These are phyloP conservation scores for Candida fluviatilis DNA, from an alignment of 805 yeast genomes.

Conservation along the genomic window DNA sequence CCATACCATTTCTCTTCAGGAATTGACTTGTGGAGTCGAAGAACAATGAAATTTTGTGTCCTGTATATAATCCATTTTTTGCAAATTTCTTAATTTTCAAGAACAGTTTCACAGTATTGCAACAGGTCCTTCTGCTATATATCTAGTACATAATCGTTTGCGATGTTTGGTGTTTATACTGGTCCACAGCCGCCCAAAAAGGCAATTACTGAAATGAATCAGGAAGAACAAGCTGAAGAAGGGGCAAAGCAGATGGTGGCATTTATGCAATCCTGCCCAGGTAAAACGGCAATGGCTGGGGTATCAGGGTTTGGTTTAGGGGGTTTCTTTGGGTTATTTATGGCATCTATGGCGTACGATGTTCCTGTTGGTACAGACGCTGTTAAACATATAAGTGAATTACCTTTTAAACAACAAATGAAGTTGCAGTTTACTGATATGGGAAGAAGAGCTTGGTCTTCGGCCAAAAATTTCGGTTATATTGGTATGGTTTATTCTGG, in stretches of 20 bases:
- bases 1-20: too few relatives aligned
- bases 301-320: constrained; percentile 93
- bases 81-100: too few relatives aligned
- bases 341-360: constrained; percentile 83
- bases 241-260: constrained; percentile 82
- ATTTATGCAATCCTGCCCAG: constrained; percentile 91
- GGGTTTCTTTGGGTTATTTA: constrained; percentile 92
- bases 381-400: constrained; percentile 64
- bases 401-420: constrained; percentile 92
- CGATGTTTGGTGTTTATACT: constrained; percentile 39
- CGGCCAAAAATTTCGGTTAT: constrained; percentile 92
- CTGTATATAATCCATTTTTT: too few relatives aligned
- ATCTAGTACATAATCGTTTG: not conserved
- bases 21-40: too few relatives aligned
- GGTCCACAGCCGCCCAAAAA: constrained; percentile 34
- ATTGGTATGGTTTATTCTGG: constrained; percentile 91
- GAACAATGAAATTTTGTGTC: too few relatives aligned
- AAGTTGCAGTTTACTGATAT: constrained; percentile 86
- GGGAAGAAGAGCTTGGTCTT: constrained; percentile 82
- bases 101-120: too few relatives aligned
- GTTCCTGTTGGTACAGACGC: constrained; percentile 62
- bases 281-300: constrained; percentile 87
- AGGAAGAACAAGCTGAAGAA: constrained; percentile 87
- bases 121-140: too few relatives aligned
- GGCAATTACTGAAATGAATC: constrained; percentile 70